phyloP scores from a whole-genome alignment of 73 alveolate genomes.

The Tetrahymena borealis region DNA sequence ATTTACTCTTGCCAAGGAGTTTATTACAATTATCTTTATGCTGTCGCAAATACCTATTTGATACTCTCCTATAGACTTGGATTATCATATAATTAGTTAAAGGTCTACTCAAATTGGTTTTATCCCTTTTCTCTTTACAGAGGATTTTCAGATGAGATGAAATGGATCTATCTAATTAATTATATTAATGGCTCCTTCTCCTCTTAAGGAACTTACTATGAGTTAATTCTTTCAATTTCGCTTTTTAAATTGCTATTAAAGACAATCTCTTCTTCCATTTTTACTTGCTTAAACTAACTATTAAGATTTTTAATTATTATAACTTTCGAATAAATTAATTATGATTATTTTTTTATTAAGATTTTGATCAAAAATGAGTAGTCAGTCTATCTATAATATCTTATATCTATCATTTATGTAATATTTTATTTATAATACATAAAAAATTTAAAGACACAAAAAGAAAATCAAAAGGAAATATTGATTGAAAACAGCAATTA shows the following conservation, averaged over 20 bases:
- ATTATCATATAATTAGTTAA: background rate
- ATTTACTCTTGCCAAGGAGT: background rate
- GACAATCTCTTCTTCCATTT: background rate
- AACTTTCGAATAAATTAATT: background rate
- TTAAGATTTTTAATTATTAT: background rate
- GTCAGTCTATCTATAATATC: no score
- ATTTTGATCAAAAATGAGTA: no score
- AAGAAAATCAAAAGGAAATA: no score
- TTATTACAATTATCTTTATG: background rate
- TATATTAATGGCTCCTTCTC: background rate
- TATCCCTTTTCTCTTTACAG: background rate
- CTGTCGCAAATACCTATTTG: background rate
- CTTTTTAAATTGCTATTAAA: background rate
- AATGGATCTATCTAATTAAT: background rate
- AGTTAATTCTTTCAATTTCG: background rate
- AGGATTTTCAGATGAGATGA: background rate
- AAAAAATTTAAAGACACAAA: no score
- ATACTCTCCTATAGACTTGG: background rate
- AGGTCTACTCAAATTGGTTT: background rate
- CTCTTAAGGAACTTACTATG: background rate
- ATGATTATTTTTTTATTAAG: no score
- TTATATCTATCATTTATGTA: no score
- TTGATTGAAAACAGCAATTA: no score
- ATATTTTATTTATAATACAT: no score
- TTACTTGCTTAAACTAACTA: background rate